Evolutionary conservation across 106 monocot species (phyloP), one percentile per base, ranked within the genome.

Genomic region (Acorus calamus): DNA sequence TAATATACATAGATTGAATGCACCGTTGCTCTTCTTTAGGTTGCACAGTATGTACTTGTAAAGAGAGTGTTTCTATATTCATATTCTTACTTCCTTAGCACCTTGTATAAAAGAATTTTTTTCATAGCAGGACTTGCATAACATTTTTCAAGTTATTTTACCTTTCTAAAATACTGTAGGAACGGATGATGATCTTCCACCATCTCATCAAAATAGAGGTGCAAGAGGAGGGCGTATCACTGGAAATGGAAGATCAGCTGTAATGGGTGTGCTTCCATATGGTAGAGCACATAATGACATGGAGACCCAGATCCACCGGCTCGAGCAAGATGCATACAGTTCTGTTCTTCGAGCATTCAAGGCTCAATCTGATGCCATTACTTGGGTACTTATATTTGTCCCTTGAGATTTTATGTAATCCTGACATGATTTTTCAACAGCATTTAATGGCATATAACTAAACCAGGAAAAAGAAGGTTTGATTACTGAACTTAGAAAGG

Each of bases 281-380:
- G 56, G 65, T n/a, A 74, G 78, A 53, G 64, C 66, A 44, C 85
- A 81, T 8, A 77, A 56, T 73, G 85, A 92, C 60, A 99, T 99
- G 92, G 98, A 99, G 64, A 60, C 55, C 47, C 92, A 86, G 80
- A 99, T 99, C 12, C 98, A 99, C 73, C 77, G 63, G 53, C 83
- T 99, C 49, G 98, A 99, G 59, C 88, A 86, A 71, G 98, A 99
- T 61, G 98, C 98, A 56, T 99, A 99, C 42, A 77, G 74, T 63
- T 79, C 88, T 14, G 92, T 99, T 83, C 86, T 99, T 61, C 72
- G 88, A 8, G 98, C 98, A 65, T 99, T 99, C 62, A 92, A 92
- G 70, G 98, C 92, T 55, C 98, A 99, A 63, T 92, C 98, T 63
- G 98, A 99, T 79, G 92, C 88, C 7, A 92, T 99, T 57, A 88